phyloP scores from a whole-genome alignment of 2,329 filamentous ascomycete genomes.

The Ceratocystiopsis sp. region DNA sequence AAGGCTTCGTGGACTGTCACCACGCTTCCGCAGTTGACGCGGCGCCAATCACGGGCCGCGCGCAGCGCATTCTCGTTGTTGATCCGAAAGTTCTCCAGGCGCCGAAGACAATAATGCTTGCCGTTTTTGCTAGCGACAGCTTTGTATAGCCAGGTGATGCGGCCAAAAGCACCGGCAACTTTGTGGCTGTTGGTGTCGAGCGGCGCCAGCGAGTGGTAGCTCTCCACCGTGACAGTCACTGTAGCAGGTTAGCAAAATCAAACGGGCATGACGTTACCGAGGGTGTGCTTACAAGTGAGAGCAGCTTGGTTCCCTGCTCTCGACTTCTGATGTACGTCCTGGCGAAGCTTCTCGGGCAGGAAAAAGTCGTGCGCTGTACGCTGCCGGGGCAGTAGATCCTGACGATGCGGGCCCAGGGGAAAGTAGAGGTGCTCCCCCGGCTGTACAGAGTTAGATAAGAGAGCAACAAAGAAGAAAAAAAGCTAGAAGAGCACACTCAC shows the following conservation, averaged over 20 bases:
- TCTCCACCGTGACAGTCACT: constrained; percentile 47
- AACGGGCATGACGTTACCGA: too few species aligned
- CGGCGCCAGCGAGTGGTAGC: constrained; percentile 78
- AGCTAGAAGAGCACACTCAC: constrained; percentile 24
- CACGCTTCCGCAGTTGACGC: constrained; percentile 62
- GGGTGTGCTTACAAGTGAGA: constrained; percentile 28
- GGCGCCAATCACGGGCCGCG: constrained; percentile 77
- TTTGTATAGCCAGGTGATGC: constrained; percentile 90
- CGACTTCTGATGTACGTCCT: constrained; percentile 77
- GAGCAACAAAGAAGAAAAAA: not conserved
- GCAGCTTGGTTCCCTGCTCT: constrained; percentile 75
- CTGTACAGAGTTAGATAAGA: constrained; percentile 19
- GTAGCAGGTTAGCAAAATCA: not conserved
- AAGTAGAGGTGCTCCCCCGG: constrained; percentile 89
- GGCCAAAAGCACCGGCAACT: constrained; percentile 43
- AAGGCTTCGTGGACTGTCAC: constrained; percentile 86
- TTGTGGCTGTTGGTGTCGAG: constrained; percentile 57
- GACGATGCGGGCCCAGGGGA: constrained; percentile 64
- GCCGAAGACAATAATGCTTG: constrained; percentile 68
- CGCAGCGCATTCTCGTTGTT: constrained; percentile 81
- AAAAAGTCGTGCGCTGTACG: constrained; percentile 83
- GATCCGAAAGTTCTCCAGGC: constrained; percentile 76
- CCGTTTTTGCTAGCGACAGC: constrained; percentile 79
- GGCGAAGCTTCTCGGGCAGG: constrained; percentile 67
- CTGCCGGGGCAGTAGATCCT: constrained; percentile 72